Evolutionary conservation across 208 protist species (phyloP).

Genomic region (Leptomonas pyrrhocoris): DNA sequence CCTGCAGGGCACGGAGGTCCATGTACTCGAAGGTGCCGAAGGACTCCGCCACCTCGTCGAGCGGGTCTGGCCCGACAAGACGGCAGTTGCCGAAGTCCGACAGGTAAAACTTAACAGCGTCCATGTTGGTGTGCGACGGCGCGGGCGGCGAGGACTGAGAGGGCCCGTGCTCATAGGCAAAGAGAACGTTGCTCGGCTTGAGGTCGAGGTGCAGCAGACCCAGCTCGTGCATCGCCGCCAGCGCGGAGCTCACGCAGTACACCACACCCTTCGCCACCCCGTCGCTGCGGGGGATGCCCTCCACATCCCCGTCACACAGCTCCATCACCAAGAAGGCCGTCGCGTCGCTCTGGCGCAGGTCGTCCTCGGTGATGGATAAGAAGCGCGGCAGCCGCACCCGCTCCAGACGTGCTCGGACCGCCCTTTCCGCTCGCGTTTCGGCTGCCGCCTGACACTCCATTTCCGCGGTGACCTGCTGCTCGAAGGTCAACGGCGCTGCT

Average conservation of each 20-base stretch:
- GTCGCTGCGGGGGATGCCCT: constrained; percentile 59
- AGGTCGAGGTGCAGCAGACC: constrained; percentile 85
- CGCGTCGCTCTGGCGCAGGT: constrained; percentile 64
- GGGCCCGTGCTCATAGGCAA: constrained; percentile 67
- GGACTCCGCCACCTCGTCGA: constrained; percentile 55
- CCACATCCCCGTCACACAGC: constrained; percentile 87
- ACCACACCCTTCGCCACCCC: constrained; percentile 65
- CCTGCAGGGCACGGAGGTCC: constrained; percentile 69
- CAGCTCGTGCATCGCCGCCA: constrained; percentile 80
- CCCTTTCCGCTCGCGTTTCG: constrained; percentile 33
- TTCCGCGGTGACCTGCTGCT: constrained; percentile 31
- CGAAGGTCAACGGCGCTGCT: constrained; percentile 17
- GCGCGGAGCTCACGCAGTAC: constrained; percentile 80
- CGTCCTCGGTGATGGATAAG: constrained; percentile 75
- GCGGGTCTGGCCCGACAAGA: constrained; percentile 51
- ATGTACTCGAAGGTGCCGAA: constrained; percentile 91
- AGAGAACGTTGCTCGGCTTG: constrained; percentile 89
- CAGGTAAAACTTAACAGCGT: constrained; percentile 81
- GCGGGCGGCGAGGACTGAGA: constrained; percentile 19
- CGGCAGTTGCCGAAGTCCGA: constrained; percentile 90
- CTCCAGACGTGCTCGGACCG: constrained; percentile 37
- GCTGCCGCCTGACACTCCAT: constrained; percentile 18
- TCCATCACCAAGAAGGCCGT: constrained; percentile 84
- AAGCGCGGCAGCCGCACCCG: constrained; percentile 69
- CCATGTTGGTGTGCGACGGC: not conserved